Evolutionary conservation across 139 green algal genomes (phyloP).

Genomic region (Chlorella sorokiniana): DNA sequence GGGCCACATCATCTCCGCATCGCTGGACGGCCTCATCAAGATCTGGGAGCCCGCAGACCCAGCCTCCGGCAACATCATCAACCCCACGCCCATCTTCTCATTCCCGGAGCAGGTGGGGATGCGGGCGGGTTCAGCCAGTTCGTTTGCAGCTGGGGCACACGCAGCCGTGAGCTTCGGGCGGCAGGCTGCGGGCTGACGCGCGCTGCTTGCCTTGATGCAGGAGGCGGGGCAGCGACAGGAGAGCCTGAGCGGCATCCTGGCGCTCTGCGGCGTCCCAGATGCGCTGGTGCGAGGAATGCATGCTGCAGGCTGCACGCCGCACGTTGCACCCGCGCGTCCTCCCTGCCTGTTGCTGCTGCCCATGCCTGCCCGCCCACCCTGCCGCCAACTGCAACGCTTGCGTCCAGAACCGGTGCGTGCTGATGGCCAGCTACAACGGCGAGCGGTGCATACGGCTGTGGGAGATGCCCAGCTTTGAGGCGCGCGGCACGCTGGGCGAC

Average conservation of each 20-base stretch:
- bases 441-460: constrained; percentile 64
- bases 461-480: constrained; percentile 68
- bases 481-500: constrained; percentile 54
- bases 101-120: constrained; percentile 40
- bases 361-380: background rate
- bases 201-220: background rate
- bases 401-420: constrained; percentile 41
- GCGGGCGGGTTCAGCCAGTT: too few relatives aligned
- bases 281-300: background rate
- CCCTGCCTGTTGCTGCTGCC: background rate
- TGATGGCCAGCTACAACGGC: constrained; percentile 62
- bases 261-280: constrained; percentile 54
- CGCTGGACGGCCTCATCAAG: constrained; percentile 70
- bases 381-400: background rate
- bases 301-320: too few relatives aligned
- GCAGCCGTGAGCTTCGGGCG: background rate
- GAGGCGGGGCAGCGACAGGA: background rate
- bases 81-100: constrained; percentile 41
- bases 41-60: constrained; percentile 48
- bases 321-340: background rate
- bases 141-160: background rate
- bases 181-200: background rate
- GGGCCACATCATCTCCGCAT: constrained; percentile 63
- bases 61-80: constrained; percentile 41
- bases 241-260: constrained; percentile 48